Conservation (phyloP, 176 grass and related monocot species). For the Raddia distichophylla region DNA sequence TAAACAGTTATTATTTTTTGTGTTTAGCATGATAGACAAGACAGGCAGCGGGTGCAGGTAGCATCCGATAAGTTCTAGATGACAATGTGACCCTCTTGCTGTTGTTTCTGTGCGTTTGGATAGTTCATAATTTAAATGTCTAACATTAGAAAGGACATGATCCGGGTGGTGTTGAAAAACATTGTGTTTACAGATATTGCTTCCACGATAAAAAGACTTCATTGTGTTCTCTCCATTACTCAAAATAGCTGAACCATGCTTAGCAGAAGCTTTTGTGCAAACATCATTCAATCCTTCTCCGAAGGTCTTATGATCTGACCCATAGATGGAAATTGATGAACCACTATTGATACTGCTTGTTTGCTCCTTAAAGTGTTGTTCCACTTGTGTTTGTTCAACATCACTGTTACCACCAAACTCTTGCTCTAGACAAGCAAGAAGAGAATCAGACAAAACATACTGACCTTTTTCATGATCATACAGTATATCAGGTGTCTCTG, state of each 20-base stretch:
- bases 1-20: constrained; percentile 54
- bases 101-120: constrained; percentile 30
- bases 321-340: constrained; percentile 29
- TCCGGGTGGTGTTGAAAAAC: constrained; percentile 21
- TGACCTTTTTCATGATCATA: constrained; percentile 62
- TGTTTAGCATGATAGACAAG: constrained; percentile 69
- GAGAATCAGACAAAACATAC: constrained; percentile 76
- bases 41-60: constrained; percentile 71
- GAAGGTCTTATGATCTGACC: constrained; percentile 18
- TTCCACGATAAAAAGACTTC: neutral
- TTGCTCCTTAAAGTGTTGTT: constrained; percentile 33
- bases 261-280: constrained; percentile 24
- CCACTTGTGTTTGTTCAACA: constrained; percentile 23
- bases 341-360: constrained; percentile 33
- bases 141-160: constrained; percentile 17
- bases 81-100: constrained; percentile 38
- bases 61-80: constrained; percentile 54
- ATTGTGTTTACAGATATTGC: constrained; percentile 13
- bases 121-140: constrained; percentile 28
- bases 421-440: constrained; percentile 82
- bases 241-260: constrained; percentile 8
- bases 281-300: constrained; percentile 27
- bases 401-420: constrained; percentile 48
- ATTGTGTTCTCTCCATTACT: neutral
- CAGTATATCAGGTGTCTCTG: constrained; percentile 42